These are phyloP conservation scores for Sanghuangporus sanghuang DNA, from an alignment of 1,284 basidiomycete species.

Conservation along the genomic window DNA sequence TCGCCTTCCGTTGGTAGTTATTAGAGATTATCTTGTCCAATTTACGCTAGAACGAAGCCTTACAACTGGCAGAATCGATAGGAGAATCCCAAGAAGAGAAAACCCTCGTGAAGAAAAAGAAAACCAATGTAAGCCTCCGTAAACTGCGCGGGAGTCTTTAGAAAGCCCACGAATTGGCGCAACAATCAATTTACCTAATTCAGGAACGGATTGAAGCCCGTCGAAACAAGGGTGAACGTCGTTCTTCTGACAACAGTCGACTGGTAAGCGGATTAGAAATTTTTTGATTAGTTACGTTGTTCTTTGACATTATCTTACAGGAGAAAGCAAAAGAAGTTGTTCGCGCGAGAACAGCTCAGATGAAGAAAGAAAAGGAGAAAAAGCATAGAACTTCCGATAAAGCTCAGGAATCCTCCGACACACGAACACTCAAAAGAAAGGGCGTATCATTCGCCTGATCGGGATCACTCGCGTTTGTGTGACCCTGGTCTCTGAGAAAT, in stretches of 20 bases:
- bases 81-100: constrained; percentile 11
- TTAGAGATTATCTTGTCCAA: not conserved
- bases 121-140: constrained; percentile 1
- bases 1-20: not conserved
- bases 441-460: constrained; percentile 14
- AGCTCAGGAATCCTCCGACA: not conserved
- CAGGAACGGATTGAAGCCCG: constrained; percentile 9
- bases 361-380: constrained; percentile 10
- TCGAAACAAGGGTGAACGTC: not conserved
- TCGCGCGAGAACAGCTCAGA: constrained; percentile 7
- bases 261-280: not conserved
- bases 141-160: not conserved
- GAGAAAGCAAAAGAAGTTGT: constrained; percentile 14
- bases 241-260: constrained; percentile 2
- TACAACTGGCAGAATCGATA: constrained; percentile 14
- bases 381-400: not conserved
- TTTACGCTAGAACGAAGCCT: constrained; percentile 7
- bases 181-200: not conserved
- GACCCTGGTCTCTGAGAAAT: too few species aligned
- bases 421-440: constrained; percentile 1
- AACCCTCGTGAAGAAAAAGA: not conserved
- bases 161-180: not conserved
- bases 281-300: not conserved
- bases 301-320: not conserved
- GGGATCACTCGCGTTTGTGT: not conserved